Base-by-base conservation (phyloP, 805 yeast genomes). In the Candida maesae region DNA sequence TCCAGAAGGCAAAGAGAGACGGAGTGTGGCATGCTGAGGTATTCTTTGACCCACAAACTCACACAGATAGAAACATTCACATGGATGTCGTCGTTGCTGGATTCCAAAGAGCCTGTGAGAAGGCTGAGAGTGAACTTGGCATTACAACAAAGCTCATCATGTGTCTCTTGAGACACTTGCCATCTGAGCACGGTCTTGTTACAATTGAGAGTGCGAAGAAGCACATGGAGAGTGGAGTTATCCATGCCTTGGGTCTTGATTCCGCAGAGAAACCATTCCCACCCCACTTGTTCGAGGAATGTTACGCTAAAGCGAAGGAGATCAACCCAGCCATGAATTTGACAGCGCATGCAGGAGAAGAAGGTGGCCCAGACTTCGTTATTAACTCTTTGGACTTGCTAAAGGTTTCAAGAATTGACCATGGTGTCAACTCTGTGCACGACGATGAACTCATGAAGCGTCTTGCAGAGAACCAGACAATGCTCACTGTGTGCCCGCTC, bases 261-360 rank as follows among this genome's bases (percentile, higher is more conserved):
- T 84, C 93, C 3, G 67, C 87, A 29, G 95, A 86, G 59, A 76
- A 67, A 46, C 89, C 87, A 25, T 80, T 81, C 64, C 91, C 90
- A 13, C 91, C 95, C 10, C 70, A 74, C 37, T 56, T 81, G 36
- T 86, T 84, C 55, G 65, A 64, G 12, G 84, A 81, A 36, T 80
- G 88, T 58, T 86, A 80, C 59, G 51, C 61, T 9, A 53, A 59
- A 16, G 72, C 84, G 7, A 68, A 66, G 40, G 64, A 67, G 18
- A 56, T 67, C 31, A 74, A 68, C 54, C 77, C 81, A 18, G 64
- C 74, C 18, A 72, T 81, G 41, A 73, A 78, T 29, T 68, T 83
- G 40, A 86, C 95, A 27, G 91, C 95, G 2, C 95, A 86, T 56
- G 95, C 93, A 3, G 95, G 95, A 53, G 95, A 86, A 64, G 95